A percentile compares a stretch with the other conserved stretches of the same genome.
These are phyloP conservation scores for Monoraphidium neglectum DNA, from an alignment of 139 green algal genomes.

Conservation along the genomic window DNA sequence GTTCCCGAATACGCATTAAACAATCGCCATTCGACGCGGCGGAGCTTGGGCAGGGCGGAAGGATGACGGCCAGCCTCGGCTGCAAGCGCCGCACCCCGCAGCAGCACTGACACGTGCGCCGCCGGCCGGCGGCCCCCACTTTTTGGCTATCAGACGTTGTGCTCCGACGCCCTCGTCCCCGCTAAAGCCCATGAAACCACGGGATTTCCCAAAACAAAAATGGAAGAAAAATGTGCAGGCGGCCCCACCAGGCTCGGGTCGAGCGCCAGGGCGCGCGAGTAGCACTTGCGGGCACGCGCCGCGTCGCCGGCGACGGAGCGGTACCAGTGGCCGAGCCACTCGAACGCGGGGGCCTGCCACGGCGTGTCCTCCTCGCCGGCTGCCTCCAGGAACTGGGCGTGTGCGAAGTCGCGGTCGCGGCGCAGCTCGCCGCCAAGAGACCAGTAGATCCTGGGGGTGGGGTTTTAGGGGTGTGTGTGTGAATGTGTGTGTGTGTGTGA, in stretches of 20 bases:
- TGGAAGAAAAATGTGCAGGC: too few species aligned
- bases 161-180: not conserved
- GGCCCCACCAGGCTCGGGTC: slow-evolving; percentile 59
- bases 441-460: slow-evolving; percentile 37
- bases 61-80: too few species aligned
- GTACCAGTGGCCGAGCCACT: slow-evolving; percentile 67
- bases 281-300: slow-evolving; percentile 64
- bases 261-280: slow-evolving; percentile 67
- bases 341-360: slow-evolving; percentile 67
- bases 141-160: too few species aligned
- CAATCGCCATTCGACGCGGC: too few species aligned
- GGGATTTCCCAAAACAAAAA: not conserved
- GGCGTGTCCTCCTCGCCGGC: slow-evolving; percentile 45
- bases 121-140: too few species aligned
- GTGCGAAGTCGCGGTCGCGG: slow-evolving; percentile 5
- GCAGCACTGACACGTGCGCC: too few species aligned
- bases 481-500: too few species aligned
- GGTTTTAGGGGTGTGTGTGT: too few species aligned
- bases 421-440: slow-evolving; percentile 26
- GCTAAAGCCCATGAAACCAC: not conserved
- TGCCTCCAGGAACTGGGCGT: slow-evolving; percentile 49
- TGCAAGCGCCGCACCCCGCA: too few species aligned
- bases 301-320: slow-evolving; percentile 46
- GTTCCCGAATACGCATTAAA: too few species aligned
- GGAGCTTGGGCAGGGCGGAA: too few species aligned